These are phyloP conservation scores for Candida pseudofarinosa DNA, from an alignment of 805 yeast genomes.

Conservation along the genomic window DNA sequence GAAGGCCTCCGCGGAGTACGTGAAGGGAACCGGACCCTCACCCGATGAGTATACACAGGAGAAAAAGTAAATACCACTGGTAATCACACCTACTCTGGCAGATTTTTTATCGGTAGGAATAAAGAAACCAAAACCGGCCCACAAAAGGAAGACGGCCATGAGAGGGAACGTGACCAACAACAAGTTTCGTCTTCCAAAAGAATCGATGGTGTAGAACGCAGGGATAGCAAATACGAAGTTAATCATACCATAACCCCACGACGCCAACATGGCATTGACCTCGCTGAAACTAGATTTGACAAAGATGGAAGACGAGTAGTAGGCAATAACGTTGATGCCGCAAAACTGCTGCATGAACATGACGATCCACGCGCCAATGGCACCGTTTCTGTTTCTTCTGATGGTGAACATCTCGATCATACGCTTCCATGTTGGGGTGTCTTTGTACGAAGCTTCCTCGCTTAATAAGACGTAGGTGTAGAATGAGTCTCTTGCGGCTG, in stretches of 20 bases:
- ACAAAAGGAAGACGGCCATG: conserved; percentile 55
- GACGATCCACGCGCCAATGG: conserved; percentile 72
- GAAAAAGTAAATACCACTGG: conserved; percentile 71
- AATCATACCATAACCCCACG: conserved; percentile 83
- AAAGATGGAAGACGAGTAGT: conserved; percentile 77
- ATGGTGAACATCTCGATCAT: conserved; percentile 58
- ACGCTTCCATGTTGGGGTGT: conserved; percentile 43
- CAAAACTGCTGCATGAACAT: conserved; percentile 92
- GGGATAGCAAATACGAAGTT: conserved; percentile 81
- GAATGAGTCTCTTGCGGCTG: conserved; percentile 65
- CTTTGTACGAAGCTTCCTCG: conserved; percentile 55
- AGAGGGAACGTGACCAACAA: conserved; percentile 58
- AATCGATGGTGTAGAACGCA: conserved; percentile 75
- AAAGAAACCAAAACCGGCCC: conserved; percentile 72
- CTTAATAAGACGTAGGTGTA: conserved; percentile 53
- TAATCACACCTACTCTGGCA: conserved; percentile 54
- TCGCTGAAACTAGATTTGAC: conserved; percentile 60
- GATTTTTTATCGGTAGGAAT: conserved; percentile 33
- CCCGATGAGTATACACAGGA: conserved; percentile 76
- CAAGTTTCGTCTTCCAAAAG: conserved; percentile 66
- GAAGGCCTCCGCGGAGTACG: conserved; percentile 79
- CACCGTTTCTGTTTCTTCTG: conserved; percentile 81
- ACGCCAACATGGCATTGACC: conserved; percentile 65
- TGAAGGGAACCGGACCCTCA: conserved; percentile 88
- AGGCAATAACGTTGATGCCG: conserved; percentile 85